Evolutionary conservation across 345 rosid genomes (phyloP).

Genomic region (Heritiera fomes): DNA sequence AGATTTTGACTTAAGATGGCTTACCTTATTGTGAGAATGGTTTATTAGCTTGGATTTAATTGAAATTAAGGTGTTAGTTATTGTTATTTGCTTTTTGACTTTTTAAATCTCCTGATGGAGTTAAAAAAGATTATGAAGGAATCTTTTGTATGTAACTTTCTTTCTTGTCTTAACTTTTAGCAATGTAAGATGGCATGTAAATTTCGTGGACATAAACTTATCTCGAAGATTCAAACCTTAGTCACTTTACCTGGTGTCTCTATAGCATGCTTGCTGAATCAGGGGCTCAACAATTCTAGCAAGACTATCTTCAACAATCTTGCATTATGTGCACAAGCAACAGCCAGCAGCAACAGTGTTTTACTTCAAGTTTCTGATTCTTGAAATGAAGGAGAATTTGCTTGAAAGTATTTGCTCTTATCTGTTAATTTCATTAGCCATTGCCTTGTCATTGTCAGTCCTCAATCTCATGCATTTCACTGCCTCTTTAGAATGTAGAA

Average conservation of each 20-base stretch:
- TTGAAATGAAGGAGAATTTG: not conserved
- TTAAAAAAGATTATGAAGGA: not conserved
- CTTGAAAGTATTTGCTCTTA: not conserved
- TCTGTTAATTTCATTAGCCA: not conserved
- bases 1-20: not conserved
- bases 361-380: not conserved
- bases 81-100: not conserved
- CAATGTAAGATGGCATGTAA: not conserved
- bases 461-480: not conserved
- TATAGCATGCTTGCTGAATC: not conserved
- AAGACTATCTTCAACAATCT: not conserved
- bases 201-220: not conserved
- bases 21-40: not conserved
- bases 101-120: not conserved
- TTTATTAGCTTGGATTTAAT: not conserved
- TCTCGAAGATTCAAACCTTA: not conserved
- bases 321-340: not conserved
- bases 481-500: conserved; percentile 1
- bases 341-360: not conserved
- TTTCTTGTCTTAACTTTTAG: not conserved
- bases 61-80: not conserved
- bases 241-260: not conserved
- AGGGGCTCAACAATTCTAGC: not conserved
- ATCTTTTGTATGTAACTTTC: not conserved
- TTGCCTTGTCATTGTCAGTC: not conserved